A percentile compares a stretch with the other conserved stretches of the same genome.
Evolutionary conservation across 306 rosid genomes (phyloP).

Genomic region (Notholithocarpus densiflorus): DNA sequence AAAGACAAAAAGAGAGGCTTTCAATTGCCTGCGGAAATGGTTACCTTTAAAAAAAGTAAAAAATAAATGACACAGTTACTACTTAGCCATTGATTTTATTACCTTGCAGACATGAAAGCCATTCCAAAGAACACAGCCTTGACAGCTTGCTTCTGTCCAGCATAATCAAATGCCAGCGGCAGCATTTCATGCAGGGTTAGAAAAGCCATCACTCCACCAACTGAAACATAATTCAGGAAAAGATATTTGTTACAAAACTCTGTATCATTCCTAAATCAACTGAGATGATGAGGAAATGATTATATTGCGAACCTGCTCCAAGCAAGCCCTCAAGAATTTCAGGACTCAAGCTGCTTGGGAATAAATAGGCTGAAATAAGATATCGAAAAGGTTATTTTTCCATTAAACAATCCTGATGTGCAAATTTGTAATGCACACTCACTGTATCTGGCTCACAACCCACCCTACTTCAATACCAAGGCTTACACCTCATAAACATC

Average conservation of each 20-base stretch:
- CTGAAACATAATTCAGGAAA: conserved; percentile 35
- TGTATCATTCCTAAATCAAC: not conserved
- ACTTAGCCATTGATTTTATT: conserved; percentile 25
- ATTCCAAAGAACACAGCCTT: conserved; percentile 93
- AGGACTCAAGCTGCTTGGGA: conserved; percentile 89
- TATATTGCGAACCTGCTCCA: conserved; percentile 68
- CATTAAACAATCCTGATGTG: not conserved
- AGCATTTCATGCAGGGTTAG: conserved; percentile 94
- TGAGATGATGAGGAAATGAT: conserved; percentile 8
- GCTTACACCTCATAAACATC: conserved; percentile 3
- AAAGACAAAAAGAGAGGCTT: not conserved
- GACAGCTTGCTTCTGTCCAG: conserved; percentile 86
- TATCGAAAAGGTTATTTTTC: conserved; percentile 15
- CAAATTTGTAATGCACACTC: not conserved
- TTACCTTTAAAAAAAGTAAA: not conserved
- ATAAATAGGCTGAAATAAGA: conserved; percentile 66
- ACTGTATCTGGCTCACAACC: conserved; percentile 4
- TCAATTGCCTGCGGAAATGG: conserved; percentile 9
- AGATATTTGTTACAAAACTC: not conserved
- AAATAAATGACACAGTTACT: not conserved
- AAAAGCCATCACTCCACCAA: conserved; percentile 97
- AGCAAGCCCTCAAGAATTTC: conserved; percentile 93
- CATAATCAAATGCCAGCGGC: conserved; percentile 93
- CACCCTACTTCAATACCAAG: conserved; percentile 4
- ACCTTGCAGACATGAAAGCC: conserved; percentile 99